Conservation (phyloP, 345 rosid genomes). For the Hibiscus tridactylites region DNA sequence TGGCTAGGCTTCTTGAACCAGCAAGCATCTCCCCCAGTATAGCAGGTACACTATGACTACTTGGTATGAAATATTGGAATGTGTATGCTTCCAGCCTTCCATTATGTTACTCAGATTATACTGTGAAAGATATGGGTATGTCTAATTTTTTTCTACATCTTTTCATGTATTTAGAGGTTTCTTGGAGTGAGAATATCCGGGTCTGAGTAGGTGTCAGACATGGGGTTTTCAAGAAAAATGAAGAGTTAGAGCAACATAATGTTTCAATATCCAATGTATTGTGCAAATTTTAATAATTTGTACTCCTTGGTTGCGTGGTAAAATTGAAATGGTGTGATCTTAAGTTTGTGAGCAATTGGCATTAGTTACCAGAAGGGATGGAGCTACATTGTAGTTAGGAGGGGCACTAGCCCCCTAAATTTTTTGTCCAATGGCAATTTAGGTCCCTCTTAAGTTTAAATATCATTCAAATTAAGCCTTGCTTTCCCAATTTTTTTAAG, state of each 20-base stretch:
- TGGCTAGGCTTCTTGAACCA: constrained; percentile 48
- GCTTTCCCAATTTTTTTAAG: too few species aligned
- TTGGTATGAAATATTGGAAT: background rate
- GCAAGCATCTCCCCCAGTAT: constrained; percentile 21
- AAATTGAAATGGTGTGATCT: background rate
- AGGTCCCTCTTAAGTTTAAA: too few species aligned
- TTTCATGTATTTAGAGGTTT: background rate
- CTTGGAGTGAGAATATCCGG: background rate
- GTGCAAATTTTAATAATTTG: background rate
- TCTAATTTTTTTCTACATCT: background rate
- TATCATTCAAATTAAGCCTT: too few species aligned
- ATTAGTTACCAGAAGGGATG: too few species aligned
- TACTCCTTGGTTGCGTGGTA: background rate
- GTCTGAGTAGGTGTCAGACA: background rate
- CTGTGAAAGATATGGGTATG: background rate
- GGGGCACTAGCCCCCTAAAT: too few species aligned
- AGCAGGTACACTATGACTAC: constrained; percentile 19
- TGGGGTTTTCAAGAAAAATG: background rate
- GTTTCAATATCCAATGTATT: background rate
- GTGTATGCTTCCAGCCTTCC: background rate
- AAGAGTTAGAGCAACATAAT: background rate
- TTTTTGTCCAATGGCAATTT: too few species aligned
- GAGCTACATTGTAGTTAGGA: too few species aligned
- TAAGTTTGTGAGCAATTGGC: background rate
- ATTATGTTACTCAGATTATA: background rate